phyloP scores from a whole-genome alignment of 345 rosid genomes.

The Eucalyptus dawsonii region DNA sequence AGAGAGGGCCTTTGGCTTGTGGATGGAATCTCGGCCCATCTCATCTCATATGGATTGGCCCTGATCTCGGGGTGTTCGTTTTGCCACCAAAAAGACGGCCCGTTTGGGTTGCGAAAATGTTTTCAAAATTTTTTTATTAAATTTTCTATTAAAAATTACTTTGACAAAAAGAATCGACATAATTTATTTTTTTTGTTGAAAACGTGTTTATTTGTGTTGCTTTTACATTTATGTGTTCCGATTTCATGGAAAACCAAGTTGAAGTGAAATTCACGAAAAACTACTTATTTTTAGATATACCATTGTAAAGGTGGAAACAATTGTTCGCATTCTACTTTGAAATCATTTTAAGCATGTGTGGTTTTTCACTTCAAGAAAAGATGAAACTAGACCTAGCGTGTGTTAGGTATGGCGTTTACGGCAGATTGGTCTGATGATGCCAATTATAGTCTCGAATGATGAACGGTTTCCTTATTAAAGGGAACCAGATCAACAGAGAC shows the following conservation, averaged over 20 bases:
- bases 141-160: background rate
- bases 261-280: background rate
- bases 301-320: background rate
- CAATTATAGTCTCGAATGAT: background rate
- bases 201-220: background rate
- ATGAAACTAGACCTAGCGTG: background rate
- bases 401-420: no score
- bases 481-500: background rate
- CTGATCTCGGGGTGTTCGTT: background rate
- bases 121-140: background rate
- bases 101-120: background rate
- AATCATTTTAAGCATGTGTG: background rate
- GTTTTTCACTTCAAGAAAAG: background rate
- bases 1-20: background rate
- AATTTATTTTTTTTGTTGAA: background rate
- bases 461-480: background rate
- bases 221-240: fast-evolving
- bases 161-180: background rate
- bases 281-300: background rate
- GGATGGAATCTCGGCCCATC: background rate
- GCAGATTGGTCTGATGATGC: background rate
- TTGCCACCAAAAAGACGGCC: background rate
- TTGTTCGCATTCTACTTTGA: background rate
- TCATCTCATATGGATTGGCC: background rate
- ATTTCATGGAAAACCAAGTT: background rate